Conservation (phyloP, 2,329 filamentous ascomycete genomes). For the Phyllosticta citrichinensis region DNA sequence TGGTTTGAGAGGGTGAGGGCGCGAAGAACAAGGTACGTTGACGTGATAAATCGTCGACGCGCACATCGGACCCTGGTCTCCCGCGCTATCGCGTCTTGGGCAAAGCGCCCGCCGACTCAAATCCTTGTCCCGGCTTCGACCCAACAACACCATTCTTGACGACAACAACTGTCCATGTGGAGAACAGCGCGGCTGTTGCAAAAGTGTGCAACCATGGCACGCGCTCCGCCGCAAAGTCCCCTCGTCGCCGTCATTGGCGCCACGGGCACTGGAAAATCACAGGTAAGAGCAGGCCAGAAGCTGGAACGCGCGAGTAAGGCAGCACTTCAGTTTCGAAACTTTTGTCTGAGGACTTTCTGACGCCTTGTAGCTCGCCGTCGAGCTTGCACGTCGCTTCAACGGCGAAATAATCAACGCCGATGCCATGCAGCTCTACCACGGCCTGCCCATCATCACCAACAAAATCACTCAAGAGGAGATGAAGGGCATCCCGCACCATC, state of each 20-base stretch:
- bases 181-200: not conserved
- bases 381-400: conserved; percentile 70
- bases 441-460: conserved; percentile 90
- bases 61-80: not conserved
- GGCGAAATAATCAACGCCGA: conserved; percentile 96
- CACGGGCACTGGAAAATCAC: conserved; percentile 88
- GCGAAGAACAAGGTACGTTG: not conserved
- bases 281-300: conserved; percentile 44
- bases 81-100: not conserved
- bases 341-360: conserved; percentile 19
- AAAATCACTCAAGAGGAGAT: conserved; percentile 70
- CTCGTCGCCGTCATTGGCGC: conserved; percentile 77
- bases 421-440: conserved; percentile 94
- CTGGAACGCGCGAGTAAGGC: not conserved
- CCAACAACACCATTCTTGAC: not conserved
- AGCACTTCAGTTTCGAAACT: not conserved
- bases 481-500: conserved; percentile 73
- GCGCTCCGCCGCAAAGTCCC: conserved; percentile 33
- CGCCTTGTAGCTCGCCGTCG: conserved; percentile 65
- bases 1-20: not conserved
- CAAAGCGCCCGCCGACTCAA: not conserved
- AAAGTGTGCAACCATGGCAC: conserved; percentile 3
- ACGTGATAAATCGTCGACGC: not conserved
- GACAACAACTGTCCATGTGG: not conserved
- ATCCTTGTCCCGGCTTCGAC: not conserved